Percentiles rank a stretch among this genome's conserved stretches.
phyloP scores from a whole-genome alignment of 2,329 filamentous ascomycete genomes.

The Colletotrichum sp. region DNA sequence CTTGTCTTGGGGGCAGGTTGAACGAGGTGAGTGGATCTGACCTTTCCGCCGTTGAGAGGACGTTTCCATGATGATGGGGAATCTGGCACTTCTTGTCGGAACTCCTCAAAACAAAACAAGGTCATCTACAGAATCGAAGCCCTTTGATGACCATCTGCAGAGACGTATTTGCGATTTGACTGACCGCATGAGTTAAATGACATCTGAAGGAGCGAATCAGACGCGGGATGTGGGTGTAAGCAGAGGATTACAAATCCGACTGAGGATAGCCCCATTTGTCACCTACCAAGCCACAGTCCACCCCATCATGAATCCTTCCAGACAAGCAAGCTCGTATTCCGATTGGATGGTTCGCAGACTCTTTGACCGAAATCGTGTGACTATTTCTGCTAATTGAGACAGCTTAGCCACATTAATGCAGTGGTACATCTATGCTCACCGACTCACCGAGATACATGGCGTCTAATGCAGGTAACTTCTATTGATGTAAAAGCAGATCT shows the following conservation, averaged over 20 bases:
- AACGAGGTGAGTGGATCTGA: slow-evolving; percentile 22
- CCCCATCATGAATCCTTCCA: background rate
- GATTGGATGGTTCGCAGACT: background rate
- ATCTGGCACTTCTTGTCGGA: background rate
- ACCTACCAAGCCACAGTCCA: background rate
- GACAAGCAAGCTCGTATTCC: background rate
- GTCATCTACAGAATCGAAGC: background rate
- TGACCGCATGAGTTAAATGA: background rate
- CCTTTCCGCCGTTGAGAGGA: slow-evolving; percentile 28
- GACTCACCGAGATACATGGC: background rate
- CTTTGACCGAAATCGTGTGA: background rate
- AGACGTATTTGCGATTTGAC: background rate
- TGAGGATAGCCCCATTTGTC: background rate
- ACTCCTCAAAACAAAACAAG: background rate
- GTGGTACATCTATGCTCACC: background rate
- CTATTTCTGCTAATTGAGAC: background rate
- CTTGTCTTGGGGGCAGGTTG: background rate
- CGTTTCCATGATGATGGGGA: slow-evolving; percentile 26
- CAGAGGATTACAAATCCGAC: background rate
- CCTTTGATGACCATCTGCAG: background rate
- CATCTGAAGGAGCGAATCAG: background rate
- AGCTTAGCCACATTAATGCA: background rate
- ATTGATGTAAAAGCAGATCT: background rate
- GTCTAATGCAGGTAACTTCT: background rate
- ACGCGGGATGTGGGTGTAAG: background rate